Percentiles rank a stretch among this genome's conserved stretches.
Conservation (phyloP, 2,329 filamentous ascomycete genomes). For the Albophoma yamanashiensis region DNA sequence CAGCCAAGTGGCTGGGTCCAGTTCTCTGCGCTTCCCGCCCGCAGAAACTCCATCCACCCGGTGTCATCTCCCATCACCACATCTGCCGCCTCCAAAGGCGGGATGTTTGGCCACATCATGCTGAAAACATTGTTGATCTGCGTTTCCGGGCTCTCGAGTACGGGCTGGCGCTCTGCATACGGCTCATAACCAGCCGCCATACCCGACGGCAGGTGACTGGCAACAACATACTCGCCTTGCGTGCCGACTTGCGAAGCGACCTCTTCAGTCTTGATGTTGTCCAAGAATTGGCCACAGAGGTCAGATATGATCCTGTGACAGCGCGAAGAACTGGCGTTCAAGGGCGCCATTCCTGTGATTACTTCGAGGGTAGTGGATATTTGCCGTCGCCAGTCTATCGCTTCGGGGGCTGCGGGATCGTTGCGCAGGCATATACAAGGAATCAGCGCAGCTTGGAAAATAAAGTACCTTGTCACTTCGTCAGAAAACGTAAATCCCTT, state of each 20-base stretch:
- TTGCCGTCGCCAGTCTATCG: slow-evolving; percentile 28
- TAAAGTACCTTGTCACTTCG: slow-evolving; percentile 25
- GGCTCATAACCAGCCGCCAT: not conserved
- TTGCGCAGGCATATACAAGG: slow-evolving; percentile 36
- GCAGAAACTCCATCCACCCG: slow-evolving; percentile 24
- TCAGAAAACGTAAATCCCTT: not conserved
- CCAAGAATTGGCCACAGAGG: slow-evolving; percentile 26
- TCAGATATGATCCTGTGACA: slow-evolving; percentile 29
- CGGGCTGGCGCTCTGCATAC: slow-evolving; percentile 10
- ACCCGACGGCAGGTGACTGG: not conserved
- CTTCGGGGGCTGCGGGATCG: slow-evolving; percentile 22
- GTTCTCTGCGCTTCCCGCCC: slow-evolving; percentile 7
- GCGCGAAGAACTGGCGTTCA: slow-evolving; percentile 29
- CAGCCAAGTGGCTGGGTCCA: not conserved
- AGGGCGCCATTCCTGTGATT: slow-evolving; percentile 22
- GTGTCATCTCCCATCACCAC: slow-evolving; percentile 25
- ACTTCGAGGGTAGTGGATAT: slow-evolving; percentile 24
- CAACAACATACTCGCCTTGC: not conserved
- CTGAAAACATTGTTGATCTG: slow-evolving; percentile 30
- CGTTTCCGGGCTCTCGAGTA: slow-evolving; percentile 28
- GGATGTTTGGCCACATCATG: slow-evolving; percentile 35
- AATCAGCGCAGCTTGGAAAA: slow-evolving; percentile 38
- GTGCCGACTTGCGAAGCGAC: not conserved
- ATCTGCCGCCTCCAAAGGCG: slow-evolving; percentile 23
- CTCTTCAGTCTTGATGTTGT: slow-evolving; percentile 7